Evolutionary conservation across 768 basidiomycete species (phyloP), one percentile per base, ranked within the genome.

Genomic region (Boletus reticulatus): DNA sequence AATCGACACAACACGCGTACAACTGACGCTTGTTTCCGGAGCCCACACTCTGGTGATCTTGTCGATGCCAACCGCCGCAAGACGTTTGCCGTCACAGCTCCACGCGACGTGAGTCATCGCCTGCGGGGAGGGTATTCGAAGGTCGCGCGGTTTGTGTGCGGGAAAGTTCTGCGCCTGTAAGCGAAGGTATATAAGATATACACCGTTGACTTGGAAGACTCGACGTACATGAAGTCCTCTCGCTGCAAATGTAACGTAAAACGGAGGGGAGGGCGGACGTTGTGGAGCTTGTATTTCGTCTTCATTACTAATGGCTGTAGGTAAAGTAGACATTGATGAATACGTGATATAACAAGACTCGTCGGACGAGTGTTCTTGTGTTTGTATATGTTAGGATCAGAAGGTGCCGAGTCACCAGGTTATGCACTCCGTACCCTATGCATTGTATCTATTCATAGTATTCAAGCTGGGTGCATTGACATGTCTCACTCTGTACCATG

Each of bases 11-110:
- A 27, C n/a, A 13, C n/a, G 20, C 27, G 14, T 47, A 34, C 8
- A 19, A 75, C 84, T 68, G 67, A 90, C 89, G 62, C 81, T 87
- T 67, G 88, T 87, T 57, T 92, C 89, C 6, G 89, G 88, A 49
- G 75, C 72, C 87, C 89, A 92, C n/a, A 92, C 71, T 60, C 90
- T 76, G 12, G 84, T 83, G n/a, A 75, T 72, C 65, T 87, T 90
- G 74, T 93, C 90, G 43, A 91, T 83, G 4, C 90, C 90, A 9
- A 88, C 89, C n/a, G 84, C 88, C 2, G 87, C 88, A 14, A 92
- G 75, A 54, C 86, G 86, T 74, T 85, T 85, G 17, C 90, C 90
- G 64, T 92, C 90, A 63, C 89, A 91, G 62, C 78, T 92, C 89
- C 89, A 93, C 0, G 88, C 87, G 50, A 92, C 84, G 65, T 89